These are phyloP conservation scores for Aspergillus ostianus DNA, from an alignment of 495 filamentous ascomycete genomes.

Conservation along the genomic window DNA sequence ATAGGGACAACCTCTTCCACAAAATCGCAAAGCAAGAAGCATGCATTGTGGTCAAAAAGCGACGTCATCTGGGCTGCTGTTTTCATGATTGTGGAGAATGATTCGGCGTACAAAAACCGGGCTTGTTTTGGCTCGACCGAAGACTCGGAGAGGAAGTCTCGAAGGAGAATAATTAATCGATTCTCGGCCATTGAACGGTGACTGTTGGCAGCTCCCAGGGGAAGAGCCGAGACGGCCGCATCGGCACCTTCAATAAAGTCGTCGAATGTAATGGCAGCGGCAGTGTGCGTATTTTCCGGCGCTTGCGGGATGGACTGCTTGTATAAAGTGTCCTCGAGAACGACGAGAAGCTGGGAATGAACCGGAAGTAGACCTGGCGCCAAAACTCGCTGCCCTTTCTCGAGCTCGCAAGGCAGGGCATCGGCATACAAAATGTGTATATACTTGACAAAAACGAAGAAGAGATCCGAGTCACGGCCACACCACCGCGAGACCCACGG, in stretches of 20 bases:
- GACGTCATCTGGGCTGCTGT: conserved; percentile 73
- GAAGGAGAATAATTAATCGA: conserved; percentile 79
- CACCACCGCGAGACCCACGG: conserved; percentile 85
- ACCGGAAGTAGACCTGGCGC: conserved; percentile 81
- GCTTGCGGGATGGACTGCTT: conserved; percentile 54
- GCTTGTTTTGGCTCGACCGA: conserved; percentile 53
- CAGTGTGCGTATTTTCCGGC: conserved; percentile 51
- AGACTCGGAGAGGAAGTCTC: conserved; percentile 78
- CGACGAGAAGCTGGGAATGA: conserved; percentile 78
- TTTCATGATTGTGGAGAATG: conserved; percentile 72
- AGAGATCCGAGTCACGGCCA: conserved; percentile 86
- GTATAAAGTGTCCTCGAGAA: conserved; percentile 84
- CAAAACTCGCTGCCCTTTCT: conserved; percentile 60
- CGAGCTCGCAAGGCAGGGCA: conserved; percentile 66
- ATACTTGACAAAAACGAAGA: conserved; percentile 92
- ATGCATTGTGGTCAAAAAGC: conserved; percentile 81
- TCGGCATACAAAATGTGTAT: conserved; percentile 81
- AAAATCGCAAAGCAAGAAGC: conserved; percentile 90
- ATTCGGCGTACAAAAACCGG: conserved; percentile 72
- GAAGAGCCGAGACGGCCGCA: conserved; percentile 64
- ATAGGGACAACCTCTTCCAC: conserved; percentile 74
- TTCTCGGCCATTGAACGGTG: conserved; percentile 89
- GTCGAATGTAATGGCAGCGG: conserved; percentile 68
- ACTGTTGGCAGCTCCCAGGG: conserved; percentile 63
- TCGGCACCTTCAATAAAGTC: conserved; percentile 72